Conservation (phyloP, 106 monocot species). For the Platanthera zijinensis region DNA sequence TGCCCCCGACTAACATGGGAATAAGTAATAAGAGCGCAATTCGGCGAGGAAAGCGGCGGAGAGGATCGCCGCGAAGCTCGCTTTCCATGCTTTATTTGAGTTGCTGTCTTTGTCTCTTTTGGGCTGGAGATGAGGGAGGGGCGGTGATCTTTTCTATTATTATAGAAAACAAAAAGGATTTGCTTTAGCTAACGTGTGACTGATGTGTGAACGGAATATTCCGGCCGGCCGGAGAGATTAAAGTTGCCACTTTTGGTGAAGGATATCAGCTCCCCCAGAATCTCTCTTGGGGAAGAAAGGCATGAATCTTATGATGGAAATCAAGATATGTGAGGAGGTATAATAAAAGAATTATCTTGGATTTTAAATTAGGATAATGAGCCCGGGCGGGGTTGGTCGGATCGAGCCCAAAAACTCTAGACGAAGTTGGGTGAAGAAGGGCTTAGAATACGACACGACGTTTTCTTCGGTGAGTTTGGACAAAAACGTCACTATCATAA, state of each 20-base stretch:
- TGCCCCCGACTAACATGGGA: no score
- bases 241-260: neutral
- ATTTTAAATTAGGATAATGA: no score
- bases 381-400: no score
- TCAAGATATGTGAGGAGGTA: neutral
- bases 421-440: no score
- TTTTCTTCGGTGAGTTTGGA: no score
- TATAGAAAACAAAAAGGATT: neutral
- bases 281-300: neutral
- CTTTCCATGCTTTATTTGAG: slow-evolving; percentile 1
- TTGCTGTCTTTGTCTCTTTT: neutral
- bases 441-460: no score
- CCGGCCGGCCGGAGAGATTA: neutral
- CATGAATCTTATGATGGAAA: neutral
- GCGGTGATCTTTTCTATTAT: neutral
- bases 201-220: neutral
- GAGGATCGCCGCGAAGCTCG: neutral
- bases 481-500: no score
- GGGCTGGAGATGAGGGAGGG: neutral
- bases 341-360: neutral
- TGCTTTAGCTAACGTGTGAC: neutral
- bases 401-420: no score
- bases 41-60: slow-evolving; percentile 4
- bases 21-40: slow-evolving; percentile 4
- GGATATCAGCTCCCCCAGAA: neutral